Evolutionary conservation across 176 grass and related monocot genomes (phyloP).

Genomic region (Tuctoria greenei): DNA sequence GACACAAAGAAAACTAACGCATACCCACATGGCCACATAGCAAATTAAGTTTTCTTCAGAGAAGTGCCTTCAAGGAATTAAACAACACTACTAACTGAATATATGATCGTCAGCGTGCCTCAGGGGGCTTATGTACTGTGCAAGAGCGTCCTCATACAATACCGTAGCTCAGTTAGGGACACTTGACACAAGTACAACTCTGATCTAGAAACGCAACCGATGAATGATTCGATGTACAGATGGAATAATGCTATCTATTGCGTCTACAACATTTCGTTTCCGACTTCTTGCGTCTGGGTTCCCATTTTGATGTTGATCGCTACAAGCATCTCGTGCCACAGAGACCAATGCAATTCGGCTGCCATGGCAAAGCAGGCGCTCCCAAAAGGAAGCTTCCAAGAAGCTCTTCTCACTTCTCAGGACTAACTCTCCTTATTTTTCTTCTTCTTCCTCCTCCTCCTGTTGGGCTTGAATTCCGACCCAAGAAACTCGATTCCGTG

Average conservation of each 20-base stretch:
- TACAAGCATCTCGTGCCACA: background rate
- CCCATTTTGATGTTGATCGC: background rate
- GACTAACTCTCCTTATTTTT: too few species aligned
- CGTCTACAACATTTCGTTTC: background rate
- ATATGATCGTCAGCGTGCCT: background rate
- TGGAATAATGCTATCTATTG: background rate
- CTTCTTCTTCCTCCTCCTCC: background rate
- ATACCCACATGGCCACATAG: background rate
- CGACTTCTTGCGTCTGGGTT: background rate
- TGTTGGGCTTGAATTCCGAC: too few species aligned
- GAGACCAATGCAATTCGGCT: background rate
- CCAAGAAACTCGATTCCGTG: too few species aligned
- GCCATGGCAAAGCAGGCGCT: background rate
- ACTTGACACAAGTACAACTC: background rate
- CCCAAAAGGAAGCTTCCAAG: slow-evolving; percentile 14
- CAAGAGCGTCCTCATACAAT: background rate
- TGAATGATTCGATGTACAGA: too few species aligned
- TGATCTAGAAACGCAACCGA: background rate
- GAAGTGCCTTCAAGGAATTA: background rate
- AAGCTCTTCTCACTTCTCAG: background rate
- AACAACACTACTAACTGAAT: background rate
- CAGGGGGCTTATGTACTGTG: background rate
- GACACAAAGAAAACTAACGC: background rate
- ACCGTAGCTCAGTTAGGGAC: too few species aligned
- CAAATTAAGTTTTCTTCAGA: background rate